Base-by-base conservation (phyloP, 768 basidiomycete species). In the Russula abietina region DNA sequence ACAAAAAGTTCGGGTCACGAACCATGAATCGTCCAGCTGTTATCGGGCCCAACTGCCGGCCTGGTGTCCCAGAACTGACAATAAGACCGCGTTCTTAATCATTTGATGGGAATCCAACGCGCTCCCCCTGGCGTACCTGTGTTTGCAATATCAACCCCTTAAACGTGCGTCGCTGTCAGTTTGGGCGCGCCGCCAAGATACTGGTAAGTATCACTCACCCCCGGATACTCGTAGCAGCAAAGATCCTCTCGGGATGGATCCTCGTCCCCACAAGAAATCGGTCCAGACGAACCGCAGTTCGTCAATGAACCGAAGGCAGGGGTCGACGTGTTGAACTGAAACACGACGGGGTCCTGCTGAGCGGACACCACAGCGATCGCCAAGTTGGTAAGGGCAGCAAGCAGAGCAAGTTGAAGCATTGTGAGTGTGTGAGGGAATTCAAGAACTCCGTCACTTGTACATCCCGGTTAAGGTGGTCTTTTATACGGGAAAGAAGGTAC, bases 11-110 rank as follows among this genome's bases (percentile, higher is more conserved):
- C n/a, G 30, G 14, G 33, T 17, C n/a, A 67, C 79, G 52, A 61
- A 84, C 88, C 86, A 58, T 88, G 88, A 61, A 89, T 84, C 1
- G 87, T 90, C 87, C 88, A 90, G 68, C 83, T 85, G 68, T 86
- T 67, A 11, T 70, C 71, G 6, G 88, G 88, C 12, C 88, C 87
- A 22, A 82, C 83, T 3, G 80, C 71, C 0, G 85, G 82, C 52
- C 82, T 68, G 2, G 83, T 86, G 65, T 89, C 87, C 87, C 88
- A 90, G 73, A 89, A 87, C 83, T 87, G 24, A 45, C 26, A 36
- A 12, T 4, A 36, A 2, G 71, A 26, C n/a, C 45, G 19, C 28
- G 36, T 17, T 9, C 28, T 41, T 33, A 28, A 45, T 48, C 38
- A 60, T 10, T 16, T 33, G n/a, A 22, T 12, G 38, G 26, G 26